A percentile compares a stretch with the other conserved stretches of the same genome.
phyloP scores from a whole-genome alignment of 495 filamentous ascomycete genomes.

The Darksidea phi region DNA sequence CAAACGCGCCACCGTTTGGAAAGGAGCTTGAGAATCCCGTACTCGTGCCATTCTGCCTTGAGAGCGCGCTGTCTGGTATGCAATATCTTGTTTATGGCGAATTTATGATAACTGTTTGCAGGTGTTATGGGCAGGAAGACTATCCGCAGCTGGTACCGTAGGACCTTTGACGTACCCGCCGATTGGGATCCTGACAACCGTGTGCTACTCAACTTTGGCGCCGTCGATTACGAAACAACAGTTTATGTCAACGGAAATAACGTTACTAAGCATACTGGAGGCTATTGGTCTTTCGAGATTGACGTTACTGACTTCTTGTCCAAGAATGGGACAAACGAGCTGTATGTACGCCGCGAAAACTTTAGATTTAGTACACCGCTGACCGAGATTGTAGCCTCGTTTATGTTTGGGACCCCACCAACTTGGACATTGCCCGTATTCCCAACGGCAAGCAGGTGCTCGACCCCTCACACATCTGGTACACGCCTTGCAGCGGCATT shows the following conservation, averaged over 20 bases:
- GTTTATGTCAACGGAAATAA: constrained; percentile 62
- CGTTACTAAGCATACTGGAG: constrained; percentile 57
- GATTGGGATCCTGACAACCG: constrained; percentile 46
- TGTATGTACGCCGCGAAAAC: constrained; percentile 42
- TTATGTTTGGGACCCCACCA: constrained; percentile 65
- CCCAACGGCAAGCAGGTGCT: constrained; percentile 65
- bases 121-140: constrained; percentile 53
- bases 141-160: constrained; percentile 62
- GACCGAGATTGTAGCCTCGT: constrained; percentile 47
- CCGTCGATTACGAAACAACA: constrained; percentile 66
- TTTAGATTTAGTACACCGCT: neutral
- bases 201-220: constrained; percentile 65
- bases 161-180: constrained; percentile 53
- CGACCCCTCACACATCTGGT: constrained; percentile 63
- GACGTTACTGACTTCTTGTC: constrained; percentile 57
- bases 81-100: neutral
- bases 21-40: constrained; percentile 51
- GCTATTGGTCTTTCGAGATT: constrained; percentile 61
- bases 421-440: constrained; percentile 52
- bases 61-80: constrained; percentile 55
- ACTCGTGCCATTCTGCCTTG: constrained; percentile 64
- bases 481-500: constrained; percentile 66
- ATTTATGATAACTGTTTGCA: constrained; percentile 26
- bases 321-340: constrained; percentile 50
- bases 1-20: constrained; percentile 45